Evolutionary conservation across 1,284 basidiomycete genomes (phyloP).

Genomic region (Amylostereum chailletii): DNA sequence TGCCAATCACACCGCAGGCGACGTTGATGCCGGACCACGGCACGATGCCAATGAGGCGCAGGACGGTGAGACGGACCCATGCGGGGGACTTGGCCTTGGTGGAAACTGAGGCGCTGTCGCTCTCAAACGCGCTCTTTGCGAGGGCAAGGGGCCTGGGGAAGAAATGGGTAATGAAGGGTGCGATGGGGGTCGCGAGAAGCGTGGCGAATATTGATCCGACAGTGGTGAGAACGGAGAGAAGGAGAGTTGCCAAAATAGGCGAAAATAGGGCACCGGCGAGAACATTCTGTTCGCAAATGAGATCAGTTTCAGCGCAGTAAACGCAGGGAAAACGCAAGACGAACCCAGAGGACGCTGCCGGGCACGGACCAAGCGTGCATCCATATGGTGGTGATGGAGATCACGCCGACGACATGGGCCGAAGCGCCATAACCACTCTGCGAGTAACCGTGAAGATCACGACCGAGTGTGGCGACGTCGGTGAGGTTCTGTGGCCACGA

Average conservation of each 20-base stretch:
- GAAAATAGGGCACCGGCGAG: constrained; percentile 82
- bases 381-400: constrained; percentile 82
- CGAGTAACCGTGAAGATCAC: constrained; percentile 68
- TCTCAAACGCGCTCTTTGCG: constrained; percentile 61
- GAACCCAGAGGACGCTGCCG: constrained; percentile 81
- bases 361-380: constrained; percentile 94
- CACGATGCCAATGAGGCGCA: constrained; percentile 83
- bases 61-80: constrained; percentile 79
- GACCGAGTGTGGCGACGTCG: constrained; percentile 65
- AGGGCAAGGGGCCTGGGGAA: constrained; percentile 82
- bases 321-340: constrained; percentile 20
- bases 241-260: constrained; percentile 67
- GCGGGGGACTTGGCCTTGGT: constrained; percentile 44
- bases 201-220: constrained; percentile 79
- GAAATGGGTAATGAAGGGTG: constrained; percentile 69
- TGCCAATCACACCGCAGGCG: constrained; percentile 83
- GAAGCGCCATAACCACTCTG: constrained; percentile 55
- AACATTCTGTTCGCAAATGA: constrained; percentile 55
- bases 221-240: constrained; percentile 78
- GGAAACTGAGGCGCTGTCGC: constrained; percentile 27
- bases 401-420: constrained; percentile 70
- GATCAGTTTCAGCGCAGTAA: constrained; percentile 10
- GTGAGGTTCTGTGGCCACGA: constrained; percentile 67
- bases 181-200: constrained; percentile 72
- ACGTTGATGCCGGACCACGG: constrained; percentile 95